Evolutionary conservation across 2,329 filamentous ascomycete genomes (phyloP).

Genomic region (Chaetothyriales sp.): DNA sequence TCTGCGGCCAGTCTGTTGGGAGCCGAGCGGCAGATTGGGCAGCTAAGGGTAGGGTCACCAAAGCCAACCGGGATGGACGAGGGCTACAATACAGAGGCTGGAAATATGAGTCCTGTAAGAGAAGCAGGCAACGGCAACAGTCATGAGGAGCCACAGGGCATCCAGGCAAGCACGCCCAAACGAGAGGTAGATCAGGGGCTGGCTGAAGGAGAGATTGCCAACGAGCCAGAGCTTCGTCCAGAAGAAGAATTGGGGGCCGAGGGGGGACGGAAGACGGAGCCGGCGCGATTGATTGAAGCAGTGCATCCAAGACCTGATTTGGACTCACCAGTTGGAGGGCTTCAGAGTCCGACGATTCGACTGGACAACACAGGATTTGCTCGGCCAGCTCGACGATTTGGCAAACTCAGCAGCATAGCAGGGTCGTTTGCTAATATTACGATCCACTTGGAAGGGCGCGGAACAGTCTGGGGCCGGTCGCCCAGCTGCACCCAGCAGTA

Average conservation of each 20-base stretch:
- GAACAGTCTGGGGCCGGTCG: slow-evolving; percentile 65
- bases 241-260: slow-evolving; percentile 12
- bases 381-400: slow-evolving; percentile 35
- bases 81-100: neutral
- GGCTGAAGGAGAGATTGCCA: slow-evolving; percentile 10
- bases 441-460: slow-evolving; percentile 49
- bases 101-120: neutral
- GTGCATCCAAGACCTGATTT: neutral
- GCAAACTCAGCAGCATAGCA: slow-evolving; percentile 48
- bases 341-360: neutral
- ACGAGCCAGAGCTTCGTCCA: slow-evolving; percentile 10
- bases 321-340: neutral
- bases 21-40: slow-evolving; percentile 32
- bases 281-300: neutral
- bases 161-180: slow-evolving; percentile 47
- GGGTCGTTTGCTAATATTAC: slow-evolving; percentile 50
- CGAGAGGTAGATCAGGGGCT: slow-evolving; percentile 27
- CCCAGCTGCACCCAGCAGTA: slow-evolving; percentile 54
- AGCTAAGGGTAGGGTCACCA: slow-evolving; percentile 33
- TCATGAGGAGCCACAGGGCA: neutral
- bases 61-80: slow-evolving; percentile 21
- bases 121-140: neutral
- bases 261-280: slow-evolving; percentile 12
- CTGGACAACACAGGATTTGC: slow-evolving; percentile 15
- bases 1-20: slow-evolving; percentile 34